Evolutionary conservation across 2,329 filamentous ascomycete genomes (phyloP), one percentile per base, ranked within the genome.

Genomic region (Davidsoniella eucalypti): DNA sequence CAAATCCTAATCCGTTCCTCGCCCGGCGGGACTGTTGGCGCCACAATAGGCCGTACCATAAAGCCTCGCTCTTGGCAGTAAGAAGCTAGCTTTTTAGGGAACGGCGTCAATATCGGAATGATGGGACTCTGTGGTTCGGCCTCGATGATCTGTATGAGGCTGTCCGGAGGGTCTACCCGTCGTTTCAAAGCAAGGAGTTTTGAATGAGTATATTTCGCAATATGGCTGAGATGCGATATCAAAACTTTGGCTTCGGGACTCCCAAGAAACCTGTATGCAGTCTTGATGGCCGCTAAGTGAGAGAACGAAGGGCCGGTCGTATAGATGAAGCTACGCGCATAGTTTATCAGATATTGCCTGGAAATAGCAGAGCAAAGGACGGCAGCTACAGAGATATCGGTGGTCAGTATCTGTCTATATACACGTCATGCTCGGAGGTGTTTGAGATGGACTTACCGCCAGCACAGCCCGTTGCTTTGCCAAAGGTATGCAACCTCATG

Each of bases 271-370:
- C 70, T 67, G 57, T 81, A 83, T 0, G 71, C 68, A 0, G 73
- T 68, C 40, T 69, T 65, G 48, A 84, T 78, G 12, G 72, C 71
- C 0, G 73, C 73, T 1, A 84, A 67, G 1, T 72, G 69, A 0
- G 80, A 74, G 39, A 76, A 76, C 0, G 76, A 71, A 64, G 84
- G 71, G 26, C 80, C 79, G 0, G 82, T 86, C 0, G 82, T 85
- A 61, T 85, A 87, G 50, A 87, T 85, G 40, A 87, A 64, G 1
- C 74, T 78, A n/a, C 82, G 74, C 0, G 82, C 81, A 58, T 87
- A 87, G 58, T 87, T 87, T 61, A 86, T 73, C 47, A 87, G 67
- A 55, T 85, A 86, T 1, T 74, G 64, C 21, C 79, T 67, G 0
- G 77, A 73, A 1, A 71, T 63, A 0, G 70, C 61, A 1, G 76